Conservation (phyloP, 768 basidiomycete genomes). For the Chalciporus piperatus region DNA sequence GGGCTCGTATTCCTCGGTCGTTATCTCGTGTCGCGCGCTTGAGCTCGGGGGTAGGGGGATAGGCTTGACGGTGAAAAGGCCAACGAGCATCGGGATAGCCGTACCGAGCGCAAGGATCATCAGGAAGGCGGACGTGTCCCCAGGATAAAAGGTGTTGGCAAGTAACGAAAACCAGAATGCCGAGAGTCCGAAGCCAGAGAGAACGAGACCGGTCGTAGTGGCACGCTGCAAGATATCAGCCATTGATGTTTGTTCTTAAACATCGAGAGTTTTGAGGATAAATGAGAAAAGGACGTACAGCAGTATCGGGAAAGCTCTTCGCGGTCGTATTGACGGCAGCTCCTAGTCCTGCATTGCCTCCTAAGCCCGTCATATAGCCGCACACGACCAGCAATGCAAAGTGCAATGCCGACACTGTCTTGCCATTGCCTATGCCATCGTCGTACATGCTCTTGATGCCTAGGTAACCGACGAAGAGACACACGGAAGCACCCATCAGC, state of each 20-base stretch:
- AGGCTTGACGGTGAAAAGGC: constrained; percentile 67
- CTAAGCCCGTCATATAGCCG: constrained; percentile 72
- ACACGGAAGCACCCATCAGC: constrained; percentile 54
- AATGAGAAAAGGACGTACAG: constrained; percentile 41
- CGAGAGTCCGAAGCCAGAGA: constrained; percentile 87
- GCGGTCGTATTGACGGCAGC: constrained; percentile 81
- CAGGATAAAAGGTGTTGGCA: constrained; percentile 68
- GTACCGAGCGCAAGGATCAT: constrained; percentile 77
- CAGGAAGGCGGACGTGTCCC: constrained; percentile 75
- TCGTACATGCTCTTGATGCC: constrained; percentile 72
- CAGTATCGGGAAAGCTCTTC: constrained; percentile 71
- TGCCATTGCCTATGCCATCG: constrained; percentile 40
- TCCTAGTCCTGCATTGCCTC: constrained; percentile 68
- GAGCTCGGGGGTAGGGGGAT: constrained; percentile 53
- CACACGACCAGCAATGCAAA: constrained; percentile 57
- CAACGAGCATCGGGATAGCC: constrained; percentile 74
- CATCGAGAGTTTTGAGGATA: background rate
- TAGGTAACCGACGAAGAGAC: constrained; percentile 68
- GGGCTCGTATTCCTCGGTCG: constrained; percentile 18
- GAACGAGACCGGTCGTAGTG: constrained; percentile 70
- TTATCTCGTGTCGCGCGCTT: background rate
- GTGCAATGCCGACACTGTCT: constrained; percentile 39
- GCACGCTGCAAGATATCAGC: constrained; percentile 50
- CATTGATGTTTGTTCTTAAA: background rate
- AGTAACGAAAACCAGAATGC: constrained; percentile 87